phyloP scores from a whole-genome alignment of 2,329 filamentous ascomycete genomes.

The Ophiostoma sp. region DNA sequence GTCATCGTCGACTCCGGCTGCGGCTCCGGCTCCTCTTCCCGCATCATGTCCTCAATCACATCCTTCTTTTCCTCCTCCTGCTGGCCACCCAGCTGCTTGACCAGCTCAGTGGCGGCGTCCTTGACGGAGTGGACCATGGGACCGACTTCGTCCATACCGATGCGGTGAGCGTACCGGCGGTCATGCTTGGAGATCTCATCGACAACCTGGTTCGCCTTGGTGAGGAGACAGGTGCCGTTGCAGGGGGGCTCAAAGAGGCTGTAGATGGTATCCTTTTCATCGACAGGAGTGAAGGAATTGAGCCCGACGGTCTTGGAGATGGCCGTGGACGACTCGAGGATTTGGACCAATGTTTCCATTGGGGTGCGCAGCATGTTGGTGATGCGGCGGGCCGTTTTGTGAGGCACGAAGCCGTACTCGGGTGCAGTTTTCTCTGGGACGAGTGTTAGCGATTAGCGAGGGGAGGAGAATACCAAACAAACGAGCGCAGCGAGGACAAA shows the following conservation, averaged over 20 bases:
- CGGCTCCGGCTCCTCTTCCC: neutral
- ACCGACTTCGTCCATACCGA: constrained; percentile 7
- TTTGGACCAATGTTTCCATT: neutral
- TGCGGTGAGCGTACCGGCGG: neutral
- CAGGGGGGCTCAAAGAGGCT: neutral
- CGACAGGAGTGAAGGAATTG: constrained; percentile 1
- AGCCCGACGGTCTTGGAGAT: neutral
- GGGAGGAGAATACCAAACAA: neutral
- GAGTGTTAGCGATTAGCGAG: neutral
- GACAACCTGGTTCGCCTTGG: constrained; percentile 23
- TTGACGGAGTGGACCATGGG: constrained; percentile 16
- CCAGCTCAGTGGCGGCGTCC: constrained; percentile 16
- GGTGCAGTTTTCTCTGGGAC: neutral
- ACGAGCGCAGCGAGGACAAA: neutral
- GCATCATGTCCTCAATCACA: neutral
- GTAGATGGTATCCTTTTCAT: neutral
- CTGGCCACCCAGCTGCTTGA: constrained; percentile 19
- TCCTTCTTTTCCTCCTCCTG: neutral
- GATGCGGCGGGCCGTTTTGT: neutral
- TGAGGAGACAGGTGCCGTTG: constrained; percentile 20
- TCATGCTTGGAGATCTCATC: neutral
- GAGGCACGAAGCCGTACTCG: neutral
- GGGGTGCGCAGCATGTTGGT: neutral
- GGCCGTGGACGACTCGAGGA: neutral
- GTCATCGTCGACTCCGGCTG: neutral